Percentiles rank a stretch among this genome's conserved stretches.
Evolutionary conservation across 345 rosid genomes (phyloP).

Genomic region (Brassica rapa): DNA sequence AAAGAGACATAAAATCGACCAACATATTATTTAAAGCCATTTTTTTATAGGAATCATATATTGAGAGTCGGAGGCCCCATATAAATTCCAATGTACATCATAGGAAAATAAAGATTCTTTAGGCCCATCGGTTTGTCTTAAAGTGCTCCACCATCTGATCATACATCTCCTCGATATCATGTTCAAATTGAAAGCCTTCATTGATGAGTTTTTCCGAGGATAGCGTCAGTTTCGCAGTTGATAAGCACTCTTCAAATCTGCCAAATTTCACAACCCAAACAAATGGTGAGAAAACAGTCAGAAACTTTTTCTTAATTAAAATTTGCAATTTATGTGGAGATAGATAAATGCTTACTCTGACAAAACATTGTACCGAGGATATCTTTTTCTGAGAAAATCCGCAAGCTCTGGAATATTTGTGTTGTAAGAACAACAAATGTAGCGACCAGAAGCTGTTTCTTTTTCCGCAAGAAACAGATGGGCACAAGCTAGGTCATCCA

Average conservation of each 20-base stretch:
- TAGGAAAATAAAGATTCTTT: conserved; percentile 7
- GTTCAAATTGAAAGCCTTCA: conserved; percentile 74
- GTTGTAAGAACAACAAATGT: conserved; percentile 65
- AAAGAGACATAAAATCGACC: neutral
- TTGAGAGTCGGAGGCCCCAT: conserved; percentile 22
- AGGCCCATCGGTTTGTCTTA: conserved; percentile 48
- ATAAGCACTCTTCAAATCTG: conserved; percentile 75
- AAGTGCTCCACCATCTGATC: conserved; percentile 64
- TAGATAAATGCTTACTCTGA: conserved; percentile 58
- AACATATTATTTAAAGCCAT: conserved; percentile 4
- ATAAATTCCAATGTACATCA: neutral
- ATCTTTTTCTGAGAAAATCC: conserved; percentile 59
- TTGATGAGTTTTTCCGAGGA: conserved; percentile 69
- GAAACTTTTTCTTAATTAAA: neutral
- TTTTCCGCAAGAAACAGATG: conserved; percentile 83
- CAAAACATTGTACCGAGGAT: conserved; percentile 60
- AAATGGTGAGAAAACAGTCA: neutral
- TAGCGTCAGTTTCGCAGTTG: conserved; percentile 55
- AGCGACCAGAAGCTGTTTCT: conserved; percentile 79
- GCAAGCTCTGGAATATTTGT: conserved; percentile 70
- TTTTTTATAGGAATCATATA: neutral
- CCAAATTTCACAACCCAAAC: neutral
- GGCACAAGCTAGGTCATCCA: conserved; percentile 77
- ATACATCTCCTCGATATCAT: conserved; percentile 68
- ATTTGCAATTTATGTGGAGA: neutral